phyloP scores from a whole-genome alignment of 2,329 filamentous ascomycete species.

The Fusarium chuoi region DNA sequence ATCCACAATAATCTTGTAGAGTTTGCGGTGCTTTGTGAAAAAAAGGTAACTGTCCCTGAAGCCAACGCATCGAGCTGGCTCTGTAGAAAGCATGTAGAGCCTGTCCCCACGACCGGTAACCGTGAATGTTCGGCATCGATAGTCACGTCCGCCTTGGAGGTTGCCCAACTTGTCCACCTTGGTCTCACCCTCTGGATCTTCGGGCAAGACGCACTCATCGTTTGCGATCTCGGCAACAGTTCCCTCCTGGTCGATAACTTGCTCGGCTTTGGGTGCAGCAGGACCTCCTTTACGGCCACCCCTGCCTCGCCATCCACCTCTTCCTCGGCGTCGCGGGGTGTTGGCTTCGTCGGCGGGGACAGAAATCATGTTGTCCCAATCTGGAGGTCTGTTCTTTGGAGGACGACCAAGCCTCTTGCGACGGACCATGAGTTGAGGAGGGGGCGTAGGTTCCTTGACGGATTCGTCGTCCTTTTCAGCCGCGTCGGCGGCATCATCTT shows the following conservation, averaged over 20 bases:
- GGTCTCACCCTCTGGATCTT: slow-evolving; percentile 86
- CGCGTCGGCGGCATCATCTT: slow-evolving; percentile 49
- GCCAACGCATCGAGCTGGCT: slow-evolving; percentile 94
- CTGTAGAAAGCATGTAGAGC: slow-evolving; percentile 98
- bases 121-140: slow-evolving; percentile 94
- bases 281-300: slow-evolving; percentile 75
- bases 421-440: slow-evolving; percentile 72
- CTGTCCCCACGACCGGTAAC: slow-evolving; percentile 84
- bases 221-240: slow-evolving; percentile 90
- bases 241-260: slow-evolving; percentile 92
- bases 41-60: slow-evolving; percentile 99
- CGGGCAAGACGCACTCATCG: slow-evolving; percentile 90
- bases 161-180: slow-evolving; percentile 94
- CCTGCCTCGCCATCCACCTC: slow-evolving; percentile 76
- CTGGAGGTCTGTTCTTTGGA: slow-evolving; percentile 83
- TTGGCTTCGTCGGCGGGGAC: slow-evolving; percentile 64
- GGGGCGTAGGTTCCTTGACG: slow-evolving; percentile 63
- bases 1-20: slow-evolving; percentile 98
- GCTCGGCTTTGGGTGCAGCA: slow-evolving; percentile 80
- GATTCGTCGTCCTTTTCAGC: slow-evolving; percentile 53
- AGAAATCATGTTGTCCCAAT: slow-evolving; percentile 75
- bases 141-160: slow-evolving; percentile 85
- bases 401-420: slow-evolving; percentile 85
- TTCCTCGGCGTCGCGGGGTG: slow-evolving; percentile 71
- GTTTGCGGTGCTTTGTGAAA: slow-evolving; percentile 96